A percentile compares a stretch with the other conserved stretches of the same genome.
These are phyloP conservation scores for Cordyceps javanica DNA, from an alignment of 2,329 filamentous ascomycete genomes.

Conservation along the genomic window DNA sequence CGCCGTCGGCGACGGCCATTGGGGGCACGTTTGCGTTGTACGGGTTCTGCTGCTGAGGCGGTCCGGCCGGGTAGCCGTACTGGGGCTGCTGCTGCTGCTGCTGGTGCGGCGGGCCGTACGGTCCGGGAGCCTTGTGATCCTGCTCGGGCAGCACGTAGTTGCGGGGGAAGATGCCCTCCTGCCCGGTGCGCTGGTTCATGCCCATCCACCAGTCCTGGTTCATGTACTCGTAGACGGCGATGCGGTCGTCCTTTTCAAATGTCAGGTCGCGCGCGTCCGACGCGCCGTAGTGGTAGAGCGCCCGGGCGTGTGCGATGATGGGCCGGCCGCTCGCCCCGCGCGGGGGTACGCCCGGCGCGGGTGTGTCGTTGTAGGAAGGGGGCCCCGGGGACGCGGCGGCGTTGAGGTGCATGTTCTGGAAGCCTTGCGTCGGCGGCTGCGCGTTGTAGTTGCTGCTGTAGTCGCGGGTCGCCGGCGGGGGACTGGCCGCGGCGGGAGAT, in stretches of 20 bases:
- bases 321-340: constrained; percentile 37
- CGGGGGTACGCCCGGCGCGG: constrained; percentile 35
- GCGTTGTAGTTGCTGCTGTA: constrained; percentile 18
- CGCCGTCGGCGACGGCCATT: constrained; percentile 62
- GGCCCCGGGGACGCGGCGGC: constrained; percentile 34
- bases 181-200: constrained; percentile 71
- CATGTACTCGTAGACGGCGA: constrained; percentile 85
- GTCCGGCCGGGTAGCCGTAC: constrained; percentile 35
- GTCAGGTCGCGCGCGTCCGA: constrained; percentile 75
- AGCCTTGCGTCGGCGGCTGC: constrained; percentile 29
- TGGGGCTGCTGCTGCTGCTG: no score
- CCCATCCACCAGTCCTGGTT: constrained; percentile 98
- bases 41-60: constrained; percentile 48
- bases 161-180: constrained; percentile 91
- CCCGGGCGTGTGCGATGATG: constrained; percentile 66
- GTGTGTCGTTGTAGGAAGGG: constrained; percentile 46
- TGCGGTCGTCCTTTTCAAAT: constrained; percentile 72
- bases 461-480: constrained; percentile 27
- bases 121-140: constrained; percentile 40
- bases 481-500: constrained; percentile 21
- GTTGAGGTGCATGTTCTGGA: constrained; percentile 36
- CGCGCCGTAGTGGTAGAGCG: constrained; percentile 77
- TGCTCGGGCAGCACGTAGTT: constrained; percentile 76
- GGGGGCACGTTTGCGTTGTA: constrained; percentile 67
- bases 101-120: constrained; percentile 27